Conservation (phyloP, 2,329 filamentous ascomycete genomes). For the Colletotrichum eleusines region DNA sequence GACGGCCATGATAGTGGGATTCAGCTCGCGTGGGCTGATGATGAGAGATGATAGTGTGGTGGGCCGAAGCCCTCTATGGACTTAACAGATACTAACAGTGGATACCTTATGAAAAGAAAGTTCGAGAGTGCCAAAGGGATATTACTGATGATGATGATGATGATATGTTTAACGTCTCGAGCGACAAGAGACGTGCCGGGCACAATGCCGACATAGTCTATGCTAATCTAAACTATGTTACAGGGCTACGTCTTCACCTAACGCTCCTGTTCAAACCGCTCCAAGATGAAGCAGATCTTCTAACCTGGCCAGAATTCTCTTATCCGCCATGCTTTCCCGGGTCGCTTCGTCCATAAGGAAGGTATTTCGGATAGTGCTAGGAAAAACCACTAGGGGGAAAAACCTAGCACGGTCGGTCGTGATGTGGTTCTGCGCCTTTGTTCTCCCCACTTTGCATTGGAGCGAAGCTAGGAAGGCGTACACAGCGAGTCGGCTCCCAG, state of each 20-base stretch:
- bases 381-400: slow-evolving; percentile 6
- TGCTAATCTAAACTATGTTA: no score
- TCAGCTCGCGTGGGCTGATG: no score
- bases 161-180: slow-evolving; percentile 10
- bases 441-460: not conserved
- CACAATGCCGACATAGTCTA: slow-evolving; percentile 3
- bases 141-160: no score
- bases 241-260: no score
- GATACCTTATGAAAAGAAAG: no score
- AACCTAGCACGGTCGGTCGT: slow-evolving; percentile 8
- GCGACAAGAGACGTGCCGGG: slow-evolving; percentile 4
- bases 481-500: not conserved
- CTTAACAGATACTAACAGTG: no score
- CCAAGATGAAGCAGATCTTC: slow-evolving; percentile 3
- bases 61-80: no score
- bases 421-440: not conserved
- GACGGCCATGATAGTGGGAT: no score
- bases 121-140: no score
- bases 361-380: slow-evolving; percentile 1
- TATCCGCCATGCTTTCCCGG: slow-evolving; percentile 6
- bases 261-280: slow-evolving; percentile 7
- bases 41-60: no score
- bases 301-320: slow-evolving; percentile 7
- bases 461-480: not conserved
- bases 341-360: slow-evolving; percentile 5